Conservation (phyloP, 192 early-diverging fungal genomes). For the Powellomyces hirtus region DNA sequence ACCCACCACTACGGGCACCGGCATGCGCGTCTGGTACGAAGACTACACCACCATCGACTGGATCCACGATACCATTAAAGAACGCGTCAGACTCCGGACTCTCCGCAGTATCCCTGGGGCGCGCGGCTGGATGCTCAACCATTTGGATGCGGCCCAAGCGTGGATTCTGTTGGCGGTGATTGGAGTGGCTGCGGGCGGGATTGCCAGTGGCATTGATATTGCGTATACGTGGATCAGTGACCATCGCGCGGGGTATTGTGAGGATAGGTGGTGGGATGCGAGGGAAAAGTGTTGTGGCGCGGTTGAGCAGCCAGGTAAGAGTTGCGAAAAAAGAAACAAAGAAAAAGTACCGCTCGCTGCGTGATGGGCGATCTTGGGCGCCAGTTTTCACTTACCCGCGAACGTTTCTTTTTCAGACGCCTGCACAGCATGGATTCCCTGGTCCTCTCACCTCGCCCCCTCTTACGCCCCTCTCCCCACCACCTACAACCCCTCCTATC, state of each 20-base stretch:
- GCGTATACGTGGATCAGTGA: constrained; percentile 32
- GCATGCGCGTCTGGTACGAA: constrained; percentile 36
- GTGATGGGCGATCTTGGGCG: constrained; percentile 3
- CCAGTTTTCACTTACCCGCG: neutral
- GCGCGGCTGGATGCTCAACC: constrained; percentile 4
- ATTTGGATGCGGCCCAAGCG: constrained; percentile 25
- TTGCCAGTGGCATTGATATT: constrained; percentile 45
- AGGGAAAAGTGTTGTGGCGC: constrained; percentile 8
- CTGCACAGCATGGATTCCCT: no score
- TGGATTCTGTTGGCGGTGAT: constrained; percentile 44
- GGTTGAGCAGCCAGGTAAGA: neutral
- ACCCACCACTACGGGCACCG: constrained; percentile 6
- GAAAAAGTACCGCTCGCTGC: neutral
- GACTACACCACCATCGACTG: constrained; percentile 56
- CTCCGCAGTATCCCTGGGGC: constrained; percentile 21
- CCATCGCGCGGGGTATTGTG: constrained; percentile 40
- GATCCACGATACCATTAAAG: constrained; percentile 80
- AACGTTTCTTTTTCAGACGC: neutral
- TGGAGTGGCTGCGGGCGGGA: constrained; percentile 32
- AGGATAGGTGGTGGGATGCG: neutral
- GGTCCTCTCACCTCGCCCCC: no score
- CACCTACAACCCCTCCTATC: no score
- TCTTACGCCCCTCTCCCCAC: no score
- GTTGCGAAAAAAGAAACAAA: neutral
- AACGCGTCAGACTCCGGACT: constrained; percentile 18